A percentile compares a stretch with the other conserved stretches of the same genome.
Evolutionary conservation across 2,329 filamentous ascomycete species (phyloP).

Genomic region (Scedosporium minutisporum): DNA sequence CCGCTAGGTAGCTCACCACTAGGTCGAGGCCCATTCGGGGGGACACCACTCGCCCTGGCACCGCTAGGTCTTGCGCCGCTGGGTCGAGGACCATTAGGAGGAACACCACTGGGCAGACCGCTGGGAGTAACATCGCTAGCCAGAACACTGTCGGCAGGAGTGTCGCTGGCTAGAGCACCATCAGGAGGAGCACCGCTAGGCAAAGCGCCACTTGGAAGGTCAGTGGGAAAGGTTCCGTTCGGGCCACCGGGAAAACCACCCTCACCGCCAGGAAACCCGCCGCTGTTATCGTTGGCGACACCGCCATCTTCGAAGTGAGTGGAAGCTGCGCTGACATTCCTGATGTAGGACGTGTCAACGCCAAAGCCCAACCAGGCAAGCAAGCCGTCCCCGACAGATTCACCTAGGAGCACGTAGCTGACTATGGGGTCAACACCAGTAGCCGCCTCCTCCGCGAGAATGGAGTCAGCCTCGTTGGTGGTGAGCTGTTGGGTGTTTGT

Average conservation of each 20-base stretch:
- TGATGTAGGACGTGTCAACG: conserved; percentile 26
- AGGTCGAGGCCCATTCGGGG: too few species aligned
- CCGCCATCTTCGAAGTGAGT: conserved; percentile 22
- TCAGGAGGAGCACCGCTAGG: not conserved
- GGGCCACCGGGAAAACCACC: not conserved
- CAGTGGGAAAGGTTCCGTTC: not conserved
- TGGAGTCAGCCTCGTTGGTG: conserved; percentile 38
- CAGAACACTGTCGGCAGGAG: not conserved
- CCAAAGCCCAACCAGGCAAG: conserved; percentile 45
- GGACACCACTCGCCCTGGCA: too few species aligned
- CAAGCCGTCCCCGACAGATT: conserved; percentile 38
- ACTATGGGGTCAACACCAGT: conserved; percentile 45
- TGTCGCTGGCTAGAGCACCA: not conserved
- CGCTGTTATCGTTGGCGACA: conserved; percentile 6
- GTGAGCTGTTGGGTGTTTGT: conserved; percentile 33
- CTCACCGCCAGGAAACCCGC: not conserved
- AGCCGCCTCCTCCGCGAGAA: conserved; percentile 34
- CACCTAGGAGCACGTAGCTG: conserved; percentile 46
- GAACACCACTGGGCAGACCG: not conserved
- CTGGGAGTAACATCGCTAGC: not conserved
- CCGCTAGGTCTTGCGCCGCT: too few species aligned
- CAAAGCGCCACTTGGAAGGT: not conserved
- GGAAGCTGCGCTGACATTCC: conserved; percentile 19
- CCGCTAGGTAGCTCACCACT: too few species aligned
- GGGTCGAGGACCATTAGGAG: too few species aligned